Evolutionary conservation across 2,329 filamentous ascomycete species (phyloP).

Genomic region (Exophiala bonariae): DNA sequence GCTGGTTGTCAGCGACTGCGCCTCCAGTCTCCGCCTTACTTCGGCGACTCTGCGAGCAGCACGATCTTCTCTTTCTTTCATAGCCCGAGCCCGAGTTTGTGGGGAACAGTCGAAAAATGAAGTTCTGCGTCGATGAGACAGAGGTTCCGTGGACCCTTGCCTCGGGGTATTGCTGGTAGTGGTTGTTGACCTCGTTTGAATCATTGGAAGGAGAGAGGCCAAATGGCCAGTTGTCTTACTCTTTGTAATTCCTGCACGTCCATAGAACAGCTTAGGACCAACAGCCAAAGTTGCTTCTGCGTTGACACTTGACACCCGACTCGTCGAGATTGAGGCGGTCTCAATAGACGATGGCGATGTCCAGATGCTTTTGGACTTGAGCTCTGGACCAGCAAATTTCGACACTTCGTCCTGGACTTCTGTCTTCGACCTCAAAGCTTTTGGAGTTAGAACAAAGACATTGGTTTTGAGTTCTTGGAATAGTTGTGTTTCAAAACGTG

Average conservation of each 20-base stretch:
- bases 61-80: constrained; percentile 13
- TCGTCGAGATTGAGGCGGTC: constrained; percentile 12
- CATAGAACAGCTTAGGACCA: constrained; percentile 10
- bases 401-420: not conserved
- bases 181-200: constrained; percentile 8
- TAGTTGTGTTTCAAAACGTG: constrained; percentile 19
- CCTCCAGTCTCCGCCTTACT: constrained; percentile 8
- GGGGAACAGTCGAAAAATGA: constrained; percentile 18
- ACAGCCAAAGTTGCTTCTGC: constrained; percentile 16
- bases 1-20: not conserved
- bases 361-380: constrained; percentile 6
- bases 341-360: constrained; percentile 7
- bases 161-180: not conserved
- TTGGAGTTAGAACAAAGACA: too few species aligned
- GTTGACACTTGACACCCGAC: constrained; percentile 19
- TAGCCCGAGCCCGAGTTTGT: constrained; percentile 7
- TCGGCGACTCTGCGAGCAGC: constrained; percentile 9
- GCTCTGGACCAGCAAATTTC: not conserved
- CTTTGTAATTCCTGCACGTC: constrained; percentile 17
- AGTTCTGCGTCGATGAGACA: constrained; percentile 4
- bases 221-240: constrained; percentile 27
- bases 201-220: constrained; percentile 14
- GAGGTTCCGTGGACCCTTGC: not conserved
- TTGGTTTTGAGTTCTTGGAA: constrained; percentile 6
- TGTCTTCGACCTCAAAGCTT: too few species aligned